A percentile compares a stretch with the other conserved stretches of the same genome.
Conservation (phyloP, 805 yeast genomes). For the Spathaspora boniae region DNA sequence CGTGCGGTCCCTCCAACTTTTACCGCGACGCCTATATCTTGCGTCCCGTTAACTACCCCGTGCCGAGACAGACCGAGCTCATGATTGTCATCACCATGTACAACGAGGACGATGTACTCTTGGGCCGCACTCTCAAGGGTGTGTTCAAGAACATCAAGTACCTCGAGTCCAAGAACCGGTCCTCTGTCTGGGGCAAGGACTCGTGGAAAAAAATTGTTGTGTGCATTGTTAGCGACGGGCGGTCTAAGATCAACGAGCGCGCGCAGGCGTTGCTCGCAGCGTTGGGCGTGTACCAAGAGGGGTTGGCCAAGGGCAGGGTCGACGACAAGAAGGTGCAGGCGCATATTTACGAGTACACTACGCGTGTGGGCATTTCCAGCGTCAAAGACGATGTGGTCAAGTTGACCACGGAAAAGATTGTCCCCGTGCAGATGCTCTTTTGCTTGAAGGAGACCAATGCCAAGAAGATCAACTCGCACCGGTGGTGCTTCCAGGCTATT, state of each 20-base stretch:
- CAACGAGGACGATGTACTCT: conserved; percentile 60
- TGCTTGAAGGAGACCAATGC: conserved; percentile 62
- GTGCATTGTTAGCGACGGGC: conserved; percentile 61
- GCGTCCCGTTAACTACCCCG: conserved; percentile 52
- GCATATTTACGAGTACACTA: conserved; percentile 64
- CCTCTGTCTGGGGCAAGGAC: conserved; percentile 47
- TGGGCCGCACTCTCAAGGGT: conserved; percentile 61
- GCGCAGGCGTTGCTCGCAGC: conserved; percentile 63
- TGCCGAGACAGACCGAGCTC: conserved; percentile 54
- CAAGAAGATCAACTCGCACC: conserved; percentile 62
- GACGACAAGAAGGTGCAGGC: conserved; percentile 61
- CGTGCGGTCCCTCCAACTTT: conserved; percentile 68
- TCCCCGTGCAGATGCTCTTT: conserved; percentile 60
- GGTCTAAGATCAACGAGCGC: conserved; percentile 60
- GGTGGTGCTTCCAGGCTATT: conserved; percentile 68
- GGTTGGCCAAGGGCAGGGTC: conserved; percentile 57
- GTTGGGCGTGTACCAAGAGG: conserved; percentile 64
- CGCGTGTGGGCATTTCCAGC: conserved; percentile 48
- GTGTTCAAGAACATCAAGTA: conserved; percentile 63
- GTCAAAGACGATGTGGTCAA: conserved; percentile 50
- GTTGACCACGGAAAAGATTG: conserved; percentile 49
- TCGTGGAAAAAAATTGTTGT: conserved; percentile 63
- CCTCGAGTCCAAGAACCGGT: conserved; percentile 44
- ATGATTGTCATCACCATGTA: conserved; percentile 64
- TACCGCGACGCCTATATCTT: conserved; percentile 52